These are phyloP conservation scores for Galium porrigens DNA, from an alignment of 305 asterid genomes.

Conservation along the genomic window DNA sequence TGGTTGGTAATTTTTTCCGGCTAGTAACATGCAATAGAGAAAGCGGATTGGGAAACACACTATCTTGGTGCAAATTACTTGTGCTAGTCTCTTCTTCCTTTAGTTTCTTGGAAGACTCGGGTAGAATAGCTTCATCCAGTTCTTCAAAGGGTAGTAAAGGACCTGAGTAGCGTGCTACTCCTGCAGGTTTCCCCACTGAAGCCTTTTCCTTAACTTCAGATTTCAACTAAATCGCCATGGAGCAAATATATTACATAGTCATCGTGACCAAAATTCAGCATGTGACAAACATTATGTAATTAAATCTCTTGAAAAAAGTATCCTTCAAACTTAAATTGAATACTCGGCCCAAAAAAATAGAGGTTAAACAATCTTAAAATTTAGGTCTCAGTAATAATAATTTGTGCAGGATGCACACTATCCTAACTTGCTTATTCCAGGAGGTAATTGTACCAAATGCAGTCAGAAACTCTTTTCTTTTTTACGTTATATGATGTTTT, in stretches of 20 bases:
- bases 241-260: slow-evolving; percentile 14
- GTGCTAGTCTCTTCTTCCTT: slow-evolving; percentile 28
- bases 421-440: background rate
- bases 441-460: background rate
- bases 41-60: slow-evolving; percentile 47
- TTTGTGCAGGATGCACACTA: background rate
- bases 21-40: slow-evolving; percentile 75
- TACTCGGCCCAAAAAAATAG: background rate
- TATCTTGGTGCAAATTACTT: slow-evolving; percentile 29
- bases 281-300: background rate
- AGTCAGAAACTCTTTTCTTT: background rate
- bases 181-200: slow-evolving; percentile 37
- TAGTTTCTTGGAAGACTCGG: slow-evolving; percentile 18
- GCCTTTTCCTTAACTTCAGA: slow-evolving; percentile 32
- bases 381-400: background rate
- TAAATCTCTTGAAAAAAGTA: background rate
- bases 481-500: background rate
- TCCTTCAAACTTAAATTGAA: background rate
- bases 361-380: background rate
- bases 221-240: slow-evolving; percentile 36
- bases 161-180: slow-evolving; percentile 23
- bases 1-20: slow-evolving; percentile 52
- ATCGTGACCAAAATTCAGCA: slow-evolving; percentile 11
- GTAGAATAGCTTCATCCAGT: slow-evolving; percentile 35
- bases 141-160: slow-evolving; percentile 68